Evolutionary conservation across 2,329 filamentous ascomycete species (phyloP).

Genomic region (Emmonsiellopsis sp.): DNA sequence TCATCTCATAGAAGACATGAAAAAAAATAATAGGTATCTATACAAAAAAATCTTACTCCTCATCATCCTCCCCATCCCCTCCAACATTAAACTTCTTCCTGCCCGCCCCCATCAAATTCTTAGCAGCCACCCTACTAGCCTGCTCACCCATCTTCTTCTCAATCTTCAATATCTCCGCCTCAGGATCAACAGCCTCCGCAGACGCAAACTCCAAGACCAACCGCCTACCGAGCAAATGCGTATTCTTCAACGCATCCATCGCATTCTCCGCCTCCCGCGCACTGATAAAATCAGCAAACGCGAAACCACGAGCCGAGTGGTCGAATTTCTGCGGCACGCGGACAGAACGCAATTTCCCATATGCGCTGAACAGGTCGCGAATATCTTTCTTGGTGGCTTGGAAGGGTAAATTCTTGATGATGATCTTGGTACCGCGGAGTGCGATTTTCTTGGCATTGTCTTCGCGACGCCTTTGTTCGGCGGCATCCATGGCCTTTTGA

Average conservation of each 20-base stretch:
- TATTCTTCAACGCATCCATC: slow-evolving; percentile 81
- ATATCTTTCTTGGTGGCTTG: slow-evolving; percentile 91
- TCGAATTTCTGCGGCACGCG: slow-evolving; percentile 94
- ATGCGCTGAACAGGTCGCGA: slow-evolving; percentile 72
- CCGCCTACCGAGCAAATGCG: slow-evolving; percentile 81
- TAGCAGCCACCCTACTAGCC: slow-evolving; percentile 79
- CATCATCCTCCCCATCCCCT: slow-evolving; percentile 55
- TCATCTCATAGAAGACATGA: too few relatives aligned
- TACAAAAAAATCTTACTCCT: background rate
- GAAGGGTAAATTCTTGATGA: slow-evolving; percentile 97
- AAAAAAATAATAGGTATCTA: background rate
- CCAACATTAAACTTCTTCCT: slow-evolving; percentile 82
- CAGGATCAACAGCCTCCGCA: slow-evolving; percentile 78
- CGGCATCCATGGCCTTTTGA: slow-evolving; percentile 77
- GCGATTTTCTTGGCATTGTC: slow-evolving; percentile 74
- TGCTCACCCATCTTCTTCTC: slow-evolving; percentile 90
- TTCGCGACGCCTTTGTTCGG: slow-evolving; percentile 72
- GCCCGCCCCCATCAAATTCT: slow-evolving; percentile 73
- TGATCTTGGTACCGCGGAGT: slow-evolving; percentile 74
- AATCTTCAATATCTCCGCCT: slow-evolving; percentile 95
- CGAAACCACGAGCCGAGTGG: slow-evolving; percentile 79
- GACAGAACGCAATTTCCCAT: slow-evolving; percentile 85
- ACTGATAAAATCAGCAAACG: slow-evolving; percentile 92
- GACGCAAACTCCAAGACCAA: slow-evolving; percentile 88
- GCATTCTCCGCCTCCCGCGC: slow-evolving; percentile 83